Conservation (phyloP, 805 yeast species). For the Yarrowia yakushimensis region DNA sequence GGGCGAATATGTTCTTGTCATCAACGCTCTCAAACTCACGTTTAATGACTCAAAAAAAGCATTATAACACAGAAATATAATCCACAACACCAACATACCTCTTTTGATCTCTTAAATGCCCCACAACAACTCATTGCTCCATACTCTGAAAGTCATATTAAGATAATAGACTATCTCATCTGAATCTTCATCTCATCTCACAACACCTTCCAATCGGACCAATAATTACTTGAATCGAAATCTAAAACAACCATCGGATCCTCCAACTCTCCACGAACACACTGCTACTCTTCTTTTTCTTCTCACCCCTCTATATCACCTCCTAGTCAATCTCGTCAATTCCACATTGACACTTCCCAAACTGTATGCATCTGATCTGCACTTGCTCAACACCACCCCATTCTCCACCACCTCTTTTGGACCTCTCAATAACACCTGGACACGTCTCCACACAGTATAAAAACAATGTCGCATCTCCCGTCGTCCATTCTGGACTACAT, state of each 20-base stretch:
- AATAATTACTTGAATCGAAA: neutral
- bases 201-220: no score
- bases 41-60: no score
- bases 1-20: no score
- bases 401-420: neutral
- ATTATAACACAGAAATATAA: no score
- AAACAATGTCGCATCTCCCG: neutral
- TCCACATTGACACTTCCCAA: neutral
- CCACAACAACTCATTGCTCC: no score
- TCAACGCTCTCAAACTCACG: no score
- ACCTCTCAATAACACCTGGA: neutral
- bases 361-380: neutral
- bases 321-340: neutral
- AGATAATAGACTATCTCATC: no score
- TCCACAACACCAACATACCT: no score
- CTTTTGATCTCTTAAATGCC: no score
- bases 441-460: neutral
- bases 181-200: no score
- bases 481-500: slow-evolving; percentile 24
- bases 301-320: neutral
- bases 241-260: no score
- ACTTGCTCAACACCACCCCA: neutral
- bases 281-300: neutral
- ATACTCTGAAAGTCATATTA: no score
- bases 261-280: neutral